Evolutionary conservation across 352 stramenopile genomes (phyloP), one percentile per base, ranked within the genome.

Genomic region (Globisporangium solare): DNA sequence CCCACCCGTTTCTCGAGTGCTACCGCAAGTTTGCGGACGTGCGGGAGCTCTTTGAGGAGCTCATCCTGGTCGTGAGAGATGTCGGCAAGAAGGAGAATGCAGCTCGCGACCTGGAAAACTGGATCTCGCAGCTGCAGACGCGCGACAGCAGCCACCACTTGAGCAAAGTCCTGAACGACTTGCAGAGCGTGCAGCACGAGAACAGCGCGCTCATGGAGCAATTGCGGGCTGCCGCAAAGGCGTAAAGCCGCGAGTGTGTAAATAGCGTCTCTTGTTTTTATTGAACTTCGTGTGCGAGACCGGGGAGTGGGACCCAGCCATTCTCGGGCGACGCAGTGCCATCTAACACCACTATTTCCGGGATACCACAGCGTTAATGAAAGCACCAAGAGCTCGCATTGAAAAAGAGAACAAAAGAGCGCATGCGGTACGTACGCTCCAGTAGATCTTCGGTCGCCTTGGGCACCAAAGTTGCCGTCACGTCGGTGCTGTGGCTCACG

Each of bases 1-100:
- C 22, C 62, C 67, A n/a, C 88, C 89, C 57, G 39, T 46, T 56
- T n/a, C 61, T 95, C 18, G 85, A 91, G 51, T 92, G 81, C 57
- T 95, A 95, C 54, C 82, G 83, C 48, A 86, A 90, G 56, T 92
- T 96, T 56, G 83, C 79, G 1, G 67, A 84, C 40, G 74, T 96
- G 22, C 76, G 86, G 10, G 78, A 94, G 57, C 60, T 94, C 32
- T 96, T 94, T 50, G 86, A 96, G 46, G 74, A 91, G 56, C 68
- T 95, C 14, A 79, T 96, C 39, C 10, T 71, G 21, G 70, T 84
- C 22, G 60, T 89, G 6, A 65, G 68, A 1, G 78, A 91, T 37
- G 74, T 87, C 7, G 86, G 88, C 7, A 88, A 88, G 56, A 85
- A 84, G 51, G 86, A 94, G 24, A 93, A 94, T 51, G 58, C 71